These are phyloP conservation scores for Tricholoma terreum DNA, from an alignment of 768 basidiomycete species.

Conservation along the genomic window DNA sequence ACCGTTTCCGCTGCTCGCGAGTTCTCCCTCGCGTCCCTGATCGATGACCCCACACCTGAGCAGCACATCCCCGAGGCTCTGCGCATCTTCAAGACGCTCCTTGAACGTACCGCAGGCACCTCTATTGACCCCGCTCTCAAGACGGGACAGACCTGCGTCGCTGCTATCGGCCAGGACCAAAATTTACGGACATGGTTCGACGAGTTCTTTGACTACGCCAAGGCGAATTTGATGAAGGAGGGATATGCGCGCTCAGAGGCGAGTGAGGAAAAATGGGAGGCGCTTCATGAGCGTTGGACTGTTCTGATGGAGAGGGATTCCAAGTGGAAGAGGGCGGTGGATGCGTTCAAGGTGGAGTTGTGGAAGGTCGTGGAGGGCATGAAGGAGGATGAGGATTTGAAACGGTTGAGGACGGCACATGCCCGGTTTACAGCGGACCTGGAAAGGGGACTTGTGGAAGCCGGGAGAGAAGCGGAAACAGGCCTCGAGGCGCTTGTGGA, in stretches of 20 bases:
- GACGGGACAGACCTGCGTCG: constrained; percentile 39
- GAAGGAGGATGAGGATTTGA: constrained; percentile 47
- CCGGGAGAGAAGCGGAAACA: constrained; percentile 34
- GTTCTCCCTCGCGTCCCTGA: constrained; percentile 45
- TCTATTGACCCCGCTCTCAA: constrained; percentile 48
- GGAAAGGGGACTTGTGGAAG: constrained; percentile 38
- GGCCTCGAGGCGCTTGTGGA: constrained; percentile 54
- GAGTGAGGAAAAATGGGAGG: constrained; percentile 36
- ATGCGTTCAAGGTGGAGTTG: constrained; percentile 43
- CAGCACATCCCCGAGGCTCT: constrained; percentile 59
- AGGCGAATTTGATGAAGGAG: constrained; percentile 44
- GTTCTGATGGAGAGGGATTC: constrained; percentile 43
- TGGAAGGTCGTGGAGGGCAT: constrained; percentile 44
- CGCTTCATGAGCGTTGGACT: constrained; percentile 50
- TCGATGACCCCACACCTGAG: constrained; percentile 61
- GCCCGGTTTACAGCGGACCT: constrained; percentile 45
- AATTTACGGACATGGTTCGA: constrained; percentile 54
- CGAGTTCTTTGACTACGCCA: constrained; percentile 46
- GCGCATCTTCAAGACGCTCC: constrained; percentile 40
- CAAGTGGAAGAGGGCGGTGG: constrained; percentile 53
- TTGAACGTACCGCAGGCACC: constrained; percentile 52
- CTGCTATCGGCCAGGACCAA: constrained; percentile 50
- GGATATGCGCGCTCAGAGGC: constrained; percentile 55
- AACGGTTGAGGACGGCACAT: constrained; percentile 46
- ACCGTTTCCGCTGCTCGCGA: constrained; percentile 36